A percentile compares a stretch with the other conserved stretches of the same genome.
phyloP scores from a whole-genome alignment of 768 basidiomycete genomes.

The Boletus edulis region DNA sequence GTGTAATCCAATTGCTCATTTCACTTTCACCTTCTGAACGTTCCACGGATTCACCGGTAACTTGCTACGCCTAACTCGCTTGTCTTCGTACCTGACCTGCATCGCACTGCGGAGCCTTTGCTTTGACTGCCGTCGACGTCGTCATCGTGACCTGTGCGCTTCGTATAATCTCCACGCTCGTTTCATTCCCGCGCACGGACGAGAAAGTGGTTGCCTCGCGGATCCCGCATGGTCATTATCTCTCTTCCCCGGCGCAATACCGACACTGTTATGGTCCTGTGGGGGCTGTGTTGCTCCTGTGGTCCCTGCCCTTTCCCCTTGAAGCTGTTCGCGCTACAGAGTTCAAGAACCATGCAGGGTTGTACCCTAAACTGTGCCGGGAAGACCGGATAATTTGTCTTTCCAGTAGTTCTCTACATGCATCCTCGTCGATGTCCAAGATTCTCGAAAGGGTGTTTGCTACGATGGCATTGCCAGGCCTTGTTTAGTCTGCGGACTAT shows the following conservation, averaged over 20 bases:
- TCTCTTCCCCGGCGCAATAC: constrained; percentile 12
- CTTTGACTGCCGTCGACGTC: constrained; percentile 11
- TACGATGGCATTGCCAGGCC: background rate
- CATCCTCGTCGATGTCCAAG: background rate
- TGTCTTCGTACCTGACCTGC: constrained; percentile 20
- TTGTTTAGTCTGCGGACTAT: background rate
- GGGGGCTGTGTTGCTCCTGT: constrained; percentile 17
- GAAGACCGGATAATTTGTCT: background rate
- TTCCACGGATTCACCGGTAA: constrained; percentile 5
- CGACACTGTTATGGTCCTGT: constrained; percentile 13
- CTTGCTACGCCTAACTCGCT: constrained; percentile 12
- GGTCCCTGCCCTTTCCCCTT: constrained; percentile 1
- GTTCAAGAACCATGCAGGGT: background rate
- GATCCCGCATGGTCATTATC: constrained; percentile 27
- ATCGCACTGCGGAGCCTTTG: constrained; percentile 14
- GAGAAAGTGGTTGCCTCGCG: constrained; percentile 24
- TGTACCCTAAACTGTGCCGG: background rate
- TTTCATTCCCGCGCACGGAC: constrained; percentile 30
- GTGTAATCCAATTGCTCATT: constrained; percentile 10
- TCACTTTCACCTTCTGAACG: constrained; percentile 8
- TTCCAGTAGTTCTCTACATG: background rate
- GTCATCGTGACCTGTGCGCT: constrained; percentile 24
- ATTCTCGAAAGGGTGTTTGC: background rate
- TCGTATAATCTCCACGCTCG: constrained; percentile 14
- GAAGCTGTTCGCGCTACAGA: constrained; percentile 15